Conservation (phyloP, 768 basidiomycete genomes). For the Aureoboletus auriporus region DNA sequence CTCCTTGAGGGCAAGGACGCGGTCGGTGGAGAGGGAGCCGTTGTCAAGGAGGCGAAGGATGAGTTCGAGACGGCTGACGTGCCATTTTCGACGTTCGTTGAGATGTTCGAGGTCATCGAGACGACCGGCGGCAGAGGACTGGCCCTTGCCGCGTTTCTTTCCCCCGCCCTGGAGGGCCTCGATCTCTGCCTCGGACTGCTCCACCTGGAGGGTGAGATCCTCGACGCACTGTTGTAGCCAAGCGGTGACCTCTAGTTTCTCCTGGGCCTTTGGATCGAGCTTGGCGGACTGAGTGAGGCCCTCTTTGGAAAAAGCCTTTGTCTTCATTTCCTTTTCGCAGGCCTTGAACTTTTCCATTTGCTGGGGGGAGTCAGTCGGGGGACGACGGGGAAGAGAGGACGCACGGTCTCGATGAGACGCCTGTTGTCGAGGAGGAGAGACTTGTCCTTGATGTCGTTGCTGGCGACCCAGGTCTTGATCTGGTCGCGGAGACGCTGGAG, state of each 20-base stretch:
- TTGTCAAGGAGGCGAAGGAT: conserved; percentile 92
- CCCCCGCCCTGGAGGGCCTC: conserved; percentile 76
- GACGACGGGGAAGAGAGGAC: conserved; percentile 28
- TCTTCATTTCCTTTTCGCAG: conserved; percentile 99
- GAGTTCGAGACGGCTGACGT: conserved; percentile 87
- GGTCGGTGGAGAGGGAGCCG: conserved; percentile 79
- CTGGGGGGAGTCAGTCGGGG: conserved; percentile 40
- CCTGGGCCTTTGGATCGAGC: conserved; percentile 95
- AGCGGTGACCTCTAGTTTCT: conserved; percentile 82
- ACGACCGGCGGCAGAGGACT: conserved; percentile 61
- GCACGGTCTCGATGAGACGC: conserved; percentile 93
- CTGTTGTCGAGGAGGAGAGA: conserved; percentile 86
- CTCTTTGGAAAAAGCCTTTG: conserved; percentile 99
- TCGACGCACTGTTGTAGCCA: conserved; percentile 92
- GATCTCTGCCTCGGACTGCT: conserved; percentile 91
- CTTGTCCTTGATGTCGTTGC: conserved; percentile 99
- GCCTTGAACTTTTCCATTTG: conserved; percentile 99
- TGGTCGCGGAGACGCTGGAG: conserved; percentile 80
- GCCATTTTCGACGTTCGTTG: conserved; percentile 96
- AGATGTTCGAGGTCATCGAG: conserved; percentile 80
- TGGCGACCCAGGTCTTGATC: conserved; percentile 95
- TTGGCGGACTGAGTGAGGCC: conserved; percentile 91
- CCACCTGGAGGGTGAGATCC: conserved; percentile 88
- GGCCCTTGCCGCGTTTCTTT: conserved; percentile 82
- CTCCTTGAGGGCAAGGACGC: conserved; percentile 79